Conservation (phyloP, 768 basidiomycete species). For the Pilatotrama ljubarskyi region DNA sequence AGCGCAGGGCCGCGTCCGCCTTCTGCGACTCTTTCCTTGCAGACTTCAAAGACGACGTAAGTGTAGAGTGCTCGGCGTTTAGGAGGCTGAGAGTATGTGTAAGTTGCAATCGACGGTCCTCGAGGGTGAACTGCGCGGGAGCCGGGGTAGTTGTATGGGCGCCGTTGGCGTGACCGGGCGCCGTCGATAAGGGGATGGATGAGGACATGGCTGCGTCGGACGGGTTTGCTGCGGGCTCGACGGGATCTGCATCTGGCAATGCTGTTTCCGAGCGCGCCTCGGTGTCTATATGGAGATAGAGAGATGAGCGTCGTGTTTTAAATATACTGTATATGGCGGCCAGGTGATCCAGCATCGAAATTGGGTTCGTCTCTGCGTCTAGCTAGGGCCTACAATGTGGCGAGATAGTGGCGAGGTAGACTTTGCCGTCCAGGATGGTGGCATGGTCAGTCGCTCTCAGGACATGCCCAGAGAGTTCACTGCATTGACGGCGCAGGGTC, state of each 20-base stretch:
- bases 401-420: not conserved
- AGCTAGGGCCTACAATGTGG: not conserved
- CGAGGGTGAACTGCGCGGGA: slow-evolving; percentile 49
- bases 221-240: slow-evolving; percentile 2
- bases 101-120: slow-evolving; percentile 67
- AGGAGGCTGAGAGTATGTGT: slow-evolving; percentile 65
- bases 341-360: not conserved
- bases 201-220: slow-evolving; percentile 12
- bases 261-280: slow-evolving; percentile 13
- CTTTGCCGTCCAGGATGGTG: not conserved
- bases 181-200: slow-evolving; percentile 8
- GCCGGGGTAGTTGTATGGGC: slow-evolving; percentile 23
- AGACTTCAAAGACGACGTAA: slow-evolving; percentile 71
- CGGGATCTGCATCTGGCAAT: slow-evolving; percentile 7
- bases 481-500: not conserved
- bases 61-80: slow-evolving; percentile 64
- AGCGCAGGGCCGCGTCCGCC: slow-evolving; percentile 74
- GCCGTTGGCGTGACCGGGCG: slow-evolving; percentile 7
- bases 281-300: slow-evolving; percentile 10
- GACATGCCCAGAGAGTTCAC: slow-evolving; percentile 6
- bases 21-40: slow-evolving; percentile 82
- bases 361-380: not conserved
- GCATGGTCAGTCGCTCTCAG: not conserved
- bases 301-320: not conserved
- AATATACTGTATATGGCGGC: not conserved